These are phyloP conservation scores for Glebionis coronaria DNA, from an alignment of 129 eudicot genomes.

Conservation along the genomic window DNA sequence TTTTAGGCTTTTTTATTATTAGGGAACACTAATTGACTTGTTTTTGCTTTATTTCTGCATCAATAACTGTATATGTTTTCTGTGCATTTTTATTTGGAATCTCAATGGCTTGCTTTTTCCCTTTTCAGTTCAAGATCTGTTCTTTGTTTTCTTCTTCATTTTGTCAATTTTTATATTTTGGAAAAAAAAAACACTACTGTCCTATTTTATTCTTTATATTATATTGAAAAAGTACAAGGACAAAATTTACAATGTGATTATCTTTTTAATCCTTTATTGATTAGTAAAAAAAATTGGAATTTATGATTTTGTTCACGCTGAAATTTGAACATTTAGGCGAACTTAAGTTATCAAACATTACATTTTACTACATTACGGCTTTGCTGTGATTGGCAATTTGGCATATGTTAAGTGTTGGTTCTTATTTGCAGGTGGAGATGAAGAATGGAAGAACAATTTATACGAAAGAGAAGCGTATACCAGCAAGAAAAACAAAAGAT, in stretches of 20 bases:
- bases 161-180: slow-evolving; percentile 14
- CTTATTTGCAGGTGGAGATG: slow-evolving; percentile 74
- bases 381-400: slow-evolving; percentile 30
- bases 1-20: neutral
- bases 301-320: neutral
- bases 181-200: no score
- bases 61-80: slow-evolving; percentile 34
- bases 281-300: neutral
- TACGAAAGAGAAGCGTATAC: slow-evolving; percentile 63
- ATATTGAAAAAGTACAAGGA: neutral
- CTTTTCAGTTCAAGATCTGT: slow-evolving; percentile 42
- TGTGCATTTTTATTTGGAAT: slow-evolving; percentile 30
- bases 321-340: no score
- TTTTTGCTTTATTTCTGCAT: slow-evolving; percentile 40
- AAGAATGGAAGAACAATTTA: slow-evolving; percentile 68
- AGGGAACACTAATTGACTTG: slow-evolving; percentile 37
- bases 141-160: slow-evolving; percentile 35
- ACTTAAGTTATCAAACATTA: no score
- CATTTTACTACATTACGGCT: neutral
- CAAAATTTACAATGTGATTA: neutral
- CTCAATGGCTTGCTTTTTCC: slow-evolving; percentile 31
- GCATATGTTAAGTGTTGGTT: slow-evolving; percentile 28
- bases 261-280: no score
- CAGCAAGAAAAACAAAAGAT: slow-evolving; percentile 69
- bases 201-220: slow-evolving; percentile 2